Conservation (phyloP, 768 basidiomycete species). For the Heimioporus sp. region DNA sequence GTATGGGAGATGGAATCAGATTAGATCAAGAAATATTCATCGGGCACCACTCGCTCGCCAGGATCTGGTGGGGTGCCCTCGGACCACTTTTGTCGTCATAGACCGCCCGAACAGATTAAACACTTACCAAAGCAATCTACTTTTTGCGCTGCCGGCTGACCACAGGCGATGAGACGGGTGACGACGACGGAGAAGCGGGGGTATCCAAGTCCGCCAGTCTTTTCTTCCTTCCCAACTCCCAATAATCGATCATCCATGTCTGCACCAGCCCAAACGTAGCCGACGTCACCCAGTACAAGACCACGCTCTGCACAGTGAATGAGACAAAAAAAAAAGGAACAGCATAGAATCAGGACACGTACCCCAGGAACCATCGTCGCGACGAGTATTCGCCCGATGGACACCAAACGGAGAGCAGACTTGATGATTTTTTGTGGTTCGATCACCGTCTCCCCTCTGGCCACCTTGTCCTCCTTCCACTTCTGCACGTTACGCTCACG, state of each 20-base stretch:
- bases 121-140: constrained; percentile 20
- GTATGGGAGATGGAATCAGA: constrained; percentile 51
- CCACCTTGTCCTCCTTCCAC: constrained; percentile 42
- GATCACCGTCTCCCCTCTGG: constrained; percentile 43
- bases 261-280: constrained; percentile 72
- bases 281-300: constrained; percentile 77
- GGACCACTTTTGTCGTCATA: constrained; percentile 75
- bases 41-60: constrained; percentile 42
- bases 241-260: constrained; percentile 71
- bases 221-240: constrained; percentile 44
- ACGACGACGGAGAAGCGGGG: background rate
- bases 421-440: constrained; percentile 53
- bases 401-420: constrained; percentile 50
- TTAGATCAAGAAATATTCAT: constrained; percentile 88
- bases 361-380: constrained; percentile 74
- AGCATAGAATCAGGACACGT: constrained; percentile 16
- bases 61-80: constrained; percentile 56
- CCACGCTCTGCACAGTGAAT: constrained; percentile 45
- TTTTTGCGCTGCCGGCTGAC: constrained; percentile 7
- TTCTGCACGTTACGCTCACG: constrained; percentile 47
- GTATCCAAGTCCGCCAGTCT: constrained; percentile 7
- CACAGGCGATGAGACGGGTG: background rate
- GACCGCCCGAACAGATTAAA: constrained; percentile 18
- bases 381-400: constrained; percentile 64
- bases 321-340: background rate